Evolutionary conservation across 805 yeast genomes (phyloP), one percentile per base, ranked within the genome.

Genomic region (Komagataella kurtzmanii): DNA sequence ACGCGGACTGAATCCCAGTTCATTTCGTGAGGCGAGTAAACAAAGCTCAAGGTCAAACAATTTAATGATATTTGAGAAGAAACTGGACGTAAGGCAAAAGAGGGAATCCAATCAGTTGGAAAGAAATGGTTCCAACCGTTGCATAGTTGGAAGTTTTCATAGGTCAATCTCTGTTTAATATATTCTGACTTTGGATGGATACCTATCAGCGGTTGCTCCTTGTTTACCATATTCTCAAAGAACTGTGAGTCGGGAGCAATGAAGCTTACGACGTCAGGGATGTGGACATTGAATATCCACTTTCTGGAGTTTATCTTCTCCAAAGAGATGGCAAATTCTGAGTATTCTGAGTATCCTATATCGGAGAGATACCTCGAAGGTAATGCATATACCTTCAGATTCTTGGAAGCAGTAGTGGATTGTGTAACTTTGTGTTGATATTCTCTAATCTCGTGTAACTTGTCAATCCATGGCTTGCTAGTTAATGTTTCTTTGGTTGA

Each of bases 191-290:
- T 30, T 8, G 12, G 40, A 30, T 10, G 40, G 14, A 30, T 30
- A 10, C 40, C 40, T 30, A 30, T 14, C n/a, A 30, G 40, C 4
- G 40, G 40, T 8, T 30, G 40, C 40, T 10, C 40, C 14, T 30
- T 30, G 6, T 30, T 30, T 14, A 30, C 40, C 40, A 30, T 3
- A 30, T 30, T 30, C 1, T 30, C 40, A 30, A 30, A 30, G 6
- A 30, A 10, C 40, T 10, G 40, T 30, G 49, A 36, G 8, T 17
- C 21, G 3, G 52, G 52, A 44, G 49, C 36, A 17, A 36, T 8
- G 19, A 46, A 40, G 21, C 52, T 50, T 10, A 40, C 52, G 4
- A 50, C 14, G 18, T 50, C 52, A 7, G 52, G 52, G 21, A 50
- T 40, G 36, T 50, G 52, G 7, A 50, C 17, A 23, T 50, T 50